Percentiles rank a stretch among this genome's conserved stretches.
Conservation (phyloP, 208 protist species). For the Porcisia hertigi region DNA sequence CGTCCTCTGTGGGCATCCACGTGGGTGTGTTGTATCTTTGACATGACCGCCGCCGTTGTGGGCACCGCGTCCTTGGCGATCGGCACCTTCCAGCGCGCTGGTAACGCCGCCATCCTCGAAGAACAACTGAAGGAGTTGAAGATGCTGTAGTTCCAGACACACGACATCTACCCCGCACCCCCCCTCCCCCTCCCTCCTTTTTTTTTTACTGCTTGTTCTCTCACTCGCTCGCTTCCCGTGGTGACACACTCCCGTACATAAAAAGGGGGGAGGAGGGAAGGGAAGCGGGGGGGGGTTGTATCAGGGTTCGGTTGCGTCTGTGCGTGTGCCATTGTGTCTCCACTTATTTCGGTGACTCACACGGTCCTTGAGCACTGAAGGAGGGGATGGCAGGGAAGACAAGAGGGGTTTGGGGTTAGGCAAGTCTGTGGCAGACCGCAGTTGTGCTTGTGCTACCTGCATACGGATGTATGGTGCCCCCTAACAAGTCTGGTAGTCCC, state of each 20-base stretch:
- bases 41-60: slow-evolving; percentile 37
- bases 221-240: too few relatives aligned
- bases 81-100: slow-evolving; percentile 69
- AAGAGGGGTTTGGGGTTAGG: background rate
- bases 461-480: too few relatives aligned
- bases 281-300: too few relatives aligned
- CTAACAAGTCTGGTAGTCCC: too few relatives aligned
- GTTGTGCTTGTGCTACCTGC: too few relatives aligned
- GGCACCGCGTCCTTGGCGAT: slow-evolving; percentile 45
- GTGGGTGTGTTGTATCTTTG: slow-evolving; percentile 27
- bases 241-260: background rate
- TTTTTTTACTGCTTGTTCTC: background rate
- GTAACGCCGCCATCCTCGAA: slow-evolving; percentile 68
- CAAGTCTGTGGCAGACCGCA: background rate
- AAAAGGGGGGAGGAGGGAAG: too few relatives aligned
- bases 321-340: too few relatives aligned
- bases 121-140: slow-evolving; percentile 50
- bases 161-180: background rate
- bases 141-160: slow-evolving; percentile 3
- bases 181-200: background rate
- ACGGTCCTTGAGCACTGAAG: too few relatives aligned
- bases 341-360: too few relatives aligned
- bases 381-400: too few relatives aligned
- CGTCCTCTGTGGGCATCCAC: slow-evolving; percentile 35
- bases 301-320: too few relatives aligned